Evolutionary conservation across 768 basidiomycete genomes (phyloP).

Genomic region (Suillus tomentosus): DNA sequence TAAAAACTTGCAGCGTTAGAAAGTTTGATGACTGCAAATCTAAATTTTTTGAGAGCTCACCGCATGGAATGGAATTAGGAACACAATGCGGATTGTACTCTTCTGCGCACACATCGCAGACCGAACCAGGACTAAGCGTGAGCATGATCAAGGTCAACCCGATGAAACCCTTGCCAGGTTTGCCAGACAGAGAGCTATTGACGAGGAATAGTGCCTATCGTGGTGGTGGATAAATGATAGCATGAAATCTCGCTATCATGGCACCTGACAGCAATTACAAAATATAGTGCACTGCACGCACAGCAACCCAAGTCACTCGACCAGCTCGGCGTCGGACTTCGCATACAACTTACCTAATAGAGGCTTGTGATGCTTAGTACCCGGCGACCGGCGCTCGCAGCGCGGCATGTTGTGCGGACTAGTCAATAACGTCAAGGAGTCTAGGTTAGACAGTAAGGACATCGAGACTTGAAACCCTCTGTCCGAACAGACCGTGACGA

Average conservation of each 20-base stretch:
- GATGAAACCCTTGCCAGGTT: constrained; percentile 40
- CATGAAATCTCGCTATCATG: constrained; percentile 29
- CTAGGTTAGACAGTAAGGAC: not conserved
- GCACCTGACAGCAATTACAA: constrained; percentile 28
- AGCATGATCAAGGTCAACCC: constrained; percentile 57
- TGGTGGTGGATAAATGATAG: constrained; percentile 48
- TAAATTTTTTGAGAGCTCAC: constrained; percentile 40
- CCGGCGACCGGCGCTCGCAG: not conserved
- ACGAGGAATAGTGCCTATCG: constrained; percentile 45
- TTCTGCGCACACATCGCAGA: constrained; percentile 90
- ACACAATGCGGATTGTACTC: constrained; percentile 73
- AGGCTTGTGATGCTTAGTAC: not conserved
- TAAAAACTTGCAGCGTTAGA: constrained; percentile 26
- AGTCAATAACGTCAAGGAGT: not conserved
- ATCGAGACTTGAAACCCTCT: not conserved
- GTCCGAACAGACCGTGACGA: too few species aligned
- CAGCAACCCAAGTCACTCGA: constrained; percentile 9
- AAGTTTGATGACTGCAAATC: constrained; percentile 14
- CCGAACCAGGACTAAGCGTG: constrained; percentile 78
- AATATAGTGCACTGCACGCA: constrained; percentile 29
- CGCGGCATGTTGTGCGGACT: not conserved
- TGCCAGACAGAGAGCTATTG: constrained; percentile 39
- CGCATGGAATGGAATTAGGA: constrained; percentile 82
- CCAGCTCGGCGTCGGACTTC: not conserved
- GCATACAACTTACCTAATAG: not conserved